Conservation (phyloP, 1,284 basidiomycete genomes). For the Boletus subluridellus region DNA sequence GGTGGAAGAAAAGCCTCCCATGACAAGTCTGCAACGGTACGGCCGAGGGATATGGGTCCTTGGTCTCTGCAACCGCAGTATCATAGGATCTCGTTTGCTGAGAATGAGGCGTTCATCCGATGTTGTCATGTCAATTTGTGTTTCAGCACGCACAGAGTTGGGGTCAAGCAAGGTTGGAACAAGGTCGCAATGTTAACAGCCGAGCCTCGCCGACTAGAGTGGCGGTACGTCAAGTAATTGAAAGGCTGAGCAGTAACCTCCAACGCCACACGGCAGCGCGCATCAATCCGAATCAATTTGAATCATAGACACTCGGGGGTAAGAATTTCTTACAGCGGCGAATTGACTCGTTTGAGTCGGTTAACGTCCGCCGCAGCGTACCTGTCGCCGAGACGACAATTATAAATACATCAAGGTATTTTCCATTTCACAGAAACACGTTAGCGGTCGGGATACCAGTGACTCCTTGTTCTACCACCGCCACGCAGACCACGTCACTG, state of each 20-base stretch:
- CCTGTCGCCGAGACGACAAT: conserved; percentile 8
- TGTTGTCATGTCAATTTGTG: conserved; percentile 8
- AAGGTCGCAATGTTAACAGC: conserved; percentile 35
- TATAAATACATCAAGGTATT: conserved; percentile 7
- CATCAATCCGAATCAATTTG: not conserved
- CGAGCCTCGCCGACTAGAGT: conserved; percentile 10
- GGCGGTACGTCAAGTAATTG: conserved; percentile 21
- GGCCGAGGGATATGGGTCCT: not conserved
- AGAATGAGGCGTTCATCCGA: conserved; percentile 1
- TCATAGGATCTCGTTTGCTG: not conserved
- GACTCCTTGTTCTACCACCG: not conserved
- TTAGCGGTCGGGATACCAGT: not conserved
- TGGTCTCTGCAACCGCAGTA: not conserved
- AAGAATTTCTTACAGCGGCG: not conserved
- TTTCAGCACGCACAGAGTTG: conserved; percentile 24
- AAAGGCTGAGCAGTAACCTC: conserved; percentile 24
- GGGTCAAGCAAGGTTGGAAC: conserved; percentile 17
- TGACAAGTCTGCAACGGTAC: not conserved
- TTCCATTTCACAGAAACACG: not conserved
- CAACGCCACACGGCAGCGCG: conserved; percentile 20
- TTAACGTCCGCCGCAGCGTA: not conserved
- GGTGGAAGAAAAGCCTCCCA: not conserved
- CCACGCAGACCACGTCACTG: conserved; percentile 28
- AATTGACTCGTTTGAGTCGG: conserved; percentile 4
- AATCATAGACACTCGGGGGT: not conserved